These are phyloP conservation scores for Mariannaea elegans DNA, from an alignment of 2,329 filamentous ascomycete genomes.

Conservation along the genomic window DNA sequence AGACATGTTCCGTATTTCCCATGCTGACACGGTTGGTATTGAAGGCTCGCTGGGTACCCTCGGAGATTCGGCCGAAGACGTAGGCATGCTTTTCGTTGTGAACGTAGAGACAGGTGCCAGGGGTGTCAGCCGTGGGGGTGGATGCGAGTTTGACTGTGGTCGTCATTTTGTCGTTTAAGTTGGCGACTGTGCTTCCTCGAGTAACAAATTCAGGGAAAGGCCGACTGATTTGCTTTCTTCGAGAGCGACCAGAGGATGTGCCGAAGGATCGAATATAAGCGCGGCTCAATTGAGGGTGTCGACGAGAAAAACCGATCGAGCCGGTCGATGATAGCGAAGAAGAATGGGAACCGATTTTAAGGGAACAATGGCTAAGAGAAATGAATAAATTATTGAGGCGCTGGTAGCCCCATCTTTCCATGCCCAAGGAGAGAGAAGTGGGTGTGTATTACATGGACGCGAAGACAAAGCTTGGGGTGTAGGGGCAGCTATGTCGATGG, in stretches of 20 bases:
- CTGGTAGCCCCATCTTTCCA: slow-evolving; percentile 43
- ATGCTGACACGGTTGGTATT: slow-evolving; percentile 73
- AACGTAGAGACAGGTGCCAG: slow-evolving; percentile 79
- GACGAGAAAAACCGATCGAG: not conserved
- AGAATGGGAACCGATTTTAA: not conserved
- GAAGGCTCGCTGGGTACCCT: slow-evolving; percentile 85
- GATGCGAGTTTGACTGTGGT: slow-evolving; percentile 78
- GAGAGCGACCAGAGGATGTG: not conserved
- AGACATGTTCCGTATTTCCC: slow-evolving; percentile 76
- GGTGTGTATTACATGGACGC: slow-evolving; percentile 7
- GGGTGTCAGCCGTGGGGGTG: slow-evolving; percentile 87
- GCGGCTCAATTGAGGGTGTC: not conserved
- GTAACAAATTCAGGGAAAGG: not conserved
- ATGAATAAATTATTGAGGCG: slow-evolving; percentile 29
- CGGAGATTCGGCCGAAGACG: slow-evolving; percentile 81
- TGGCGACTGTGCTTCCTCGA: not conserved
- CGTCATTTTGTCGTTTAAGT: slow-evolving; percentile 58
- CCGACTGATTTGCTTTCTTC: not conserved
- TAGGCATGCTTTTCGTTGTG: slow-evolving; percentile 87
- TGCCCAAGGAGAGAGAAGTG: slow-evolving; percentile 21
- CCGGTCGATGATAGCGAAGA: not conserved
- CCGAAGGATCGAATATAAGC: not conserved
- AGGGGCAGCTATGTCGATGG: not conserved
- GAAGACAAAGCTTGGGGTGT: not conserved
- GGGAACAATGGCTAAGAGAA: slow-evolving; percentile 21